These are phyloP conservation scores for Laetiporus sulphureus DNA, from an alignment of 1,284 basidiomycete genomes.

Conservation along the genomic window DNA sequence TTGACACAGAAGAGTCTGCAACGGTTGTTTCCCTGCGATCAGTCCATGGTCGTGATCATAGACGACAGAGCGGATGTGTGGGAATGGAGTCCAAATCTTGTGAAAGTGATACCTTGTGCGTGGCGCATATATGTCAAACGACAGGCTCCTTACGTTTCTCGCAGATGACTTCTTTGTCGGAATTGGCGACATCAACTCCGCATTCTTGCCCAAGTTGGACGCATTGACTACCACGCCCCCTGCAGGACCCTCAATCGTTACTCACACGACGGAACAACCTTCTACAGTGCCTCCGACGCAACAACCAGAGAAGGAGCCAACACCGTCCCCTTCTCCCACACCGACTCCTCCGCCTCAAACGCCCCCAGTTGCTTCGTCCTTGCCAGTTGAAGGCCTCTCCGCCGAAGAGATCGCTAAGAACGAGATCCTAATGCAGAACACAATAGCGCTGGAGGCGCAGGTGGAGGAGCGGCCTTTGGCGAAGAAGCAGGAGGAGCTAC, in stretches of 20 bases:
- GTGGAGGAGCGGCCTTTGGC: slow-evolving; percentile 83
- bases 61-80: slow-evolving; percentile 98
- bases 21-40: slow-evolving; percentile 91
- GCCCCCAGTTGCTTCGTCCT: slow-evolving; percentile 14
- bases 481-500: slow-evolving; percentile 79
- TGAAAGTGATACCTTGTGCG: slow-evolving; percentile 95
- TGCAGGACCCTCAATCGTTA: slow-evolving; percentile 4
- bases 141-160: no score
- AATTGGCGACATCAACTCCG: slow-evolving; percentile 97
- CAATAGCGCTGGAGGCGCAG: slow-evolving; percentile 74
- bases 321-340: slow-evolving; percentile 14
- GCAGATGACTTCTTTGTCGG: slow-evolving; percentile 97
- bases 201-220: slow-evolving; percentile 79
- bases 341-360: slow-evolving; percentile 11
- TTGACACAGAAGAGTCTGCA: slow-evolving; percentile 88
- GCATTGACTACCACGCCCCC: slow-evolving; percentile 36
- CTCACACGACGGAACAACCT: slow-evolving; percentile 4
- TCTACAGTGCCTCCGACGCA: no score
- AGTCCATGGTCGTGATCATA: slow-evolving; percentile 98
- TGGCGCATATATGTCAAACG: slow-evolving; percentile 15
- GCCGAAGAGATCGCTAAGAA: slow-evolving; percentile 41
- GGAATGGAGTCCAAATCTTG: slow-evolving; percentile 92
- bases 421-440: slow-evolving; percentile 55
- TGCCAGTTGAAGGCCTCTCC: slow-evolving; percentile 7
- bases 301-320: slow-evolving; percentile 4